Base-by-base conservation (phyloP, 73 alveolate genomes). In the Effrenium voratum region DNA sequence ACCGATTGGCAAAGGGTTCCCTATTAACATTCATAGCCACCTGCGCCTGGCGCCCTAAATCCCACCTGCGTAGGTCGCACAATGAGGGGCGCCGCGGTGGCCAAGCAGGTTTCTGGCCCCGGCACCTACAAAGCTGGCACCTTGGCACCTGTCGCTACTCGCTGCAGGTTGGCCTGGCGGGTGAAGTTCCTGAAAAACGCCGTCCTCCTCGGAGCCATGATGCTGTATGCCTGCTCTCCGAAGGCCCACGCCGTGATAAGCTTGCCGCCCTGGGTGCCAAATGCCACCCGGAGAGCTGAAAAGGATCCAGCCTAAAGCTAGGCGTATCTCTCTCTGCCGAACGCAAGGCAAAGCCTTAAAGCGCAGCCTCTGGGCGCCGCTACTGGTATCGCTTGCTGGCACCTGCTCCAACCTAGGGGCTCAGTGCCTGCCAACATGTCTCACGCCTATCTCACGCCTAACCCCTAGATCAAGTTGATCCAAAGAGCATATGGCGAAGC, bases 51-150 rank as follows among this genome's bases (percentile, higher is more conserved):
- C n/a, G n/a, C n/a, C n/a, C n/a, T n/a, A n/a, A n/a, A n/a, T n/a
- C n/a, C n/a, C n/a, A n/a, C 94, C 94, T 86, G 94, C 38, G 46
- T 38, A 5, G 94, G 94, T 72, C 94, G 80, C 34, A 86, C 94
- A 40, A 86, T 86, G 82, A 86, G 46, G 32, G 94, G 94, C 13
- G 94, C 94, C 68, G 59, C 94, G 0, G 94, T 86, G 94, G 82
- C 75, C 44, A 68, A 8, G 60, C 94, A 86, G 34, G 22, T 38
- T 46, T 45, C 57, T 32, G 75, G 75, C 26, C 94, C 82, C 5
- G 94, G 94, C 26, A 86, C 94, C 94, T 86, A 82, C 46, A 32
- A 5, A 34, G n/a, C 41, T 0, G n/a, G 0, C 63, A 12, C 26
- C 26, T 52, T 52, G 63, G 19, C 43, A 41, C 40, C 5, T 13